Evolutionary conservation across 1,284 basidiomycete genomes (phyloP), one percentile per base, ranked within the genome.

Genomic region (Sparassis latifolia): DNA sequence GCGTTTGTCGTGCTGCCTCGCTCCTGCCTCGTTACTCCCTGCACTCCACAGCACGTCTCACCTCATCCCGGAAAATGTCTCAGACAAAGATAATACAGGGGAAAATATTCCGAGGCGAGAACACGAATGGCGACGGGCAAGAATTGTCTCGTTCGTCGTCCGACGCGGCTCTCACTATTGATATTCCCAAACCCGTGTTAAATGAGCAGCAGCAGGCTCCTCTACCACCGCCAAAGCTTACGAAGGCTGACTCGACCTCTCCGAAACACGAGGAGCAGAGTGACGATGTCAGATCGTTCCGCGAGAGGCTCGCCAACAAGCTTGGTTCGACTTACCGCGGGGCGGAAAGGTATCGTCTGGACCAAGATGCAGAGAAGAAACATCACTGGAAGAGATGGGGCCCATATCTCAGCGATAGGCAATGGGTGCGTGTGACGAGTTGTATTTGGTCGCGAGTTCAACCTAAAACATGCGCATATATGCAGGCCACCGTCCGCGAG

Each of bases 321-420:
- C 72, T 89, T 32, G 84, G 82, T 1, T 53, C 65, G 5, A 72
- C 79, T 12, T 89, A 89, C 60, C 73, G 79, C 42, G 83, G 86
- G 33, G 78, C 75, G 29, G 89, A 91, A 67, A 74, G 75, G 49
- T 72, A 83, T 67, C 82, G 90, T 49, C 78, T 97, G 12, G 78
- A 77, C 50, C 84, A 91, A 62, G 84, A 86, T 54, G 77, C 73
- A 52, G 67, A 73, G 50, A 83, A 82, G 59, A 75, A 82, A 55
- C 72, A 76, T 41, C 93, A 98, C 69, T 99, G 96, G 96, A 97
- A 97, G 72, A 79, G 92, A 60, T 98, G 96, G 96, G 96, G 96
- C 31, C 96, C 96, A 12, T 98, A 98, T 73, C 78, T 99, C 54
- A 89, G 87, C 56, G 96, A 99, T 72, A 80, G 96, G 53, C 96